phyloP scores from a whole-genome alignment of 768 basidiomycete genomes.

The Cystofilobasidium capitatum region DNA sequence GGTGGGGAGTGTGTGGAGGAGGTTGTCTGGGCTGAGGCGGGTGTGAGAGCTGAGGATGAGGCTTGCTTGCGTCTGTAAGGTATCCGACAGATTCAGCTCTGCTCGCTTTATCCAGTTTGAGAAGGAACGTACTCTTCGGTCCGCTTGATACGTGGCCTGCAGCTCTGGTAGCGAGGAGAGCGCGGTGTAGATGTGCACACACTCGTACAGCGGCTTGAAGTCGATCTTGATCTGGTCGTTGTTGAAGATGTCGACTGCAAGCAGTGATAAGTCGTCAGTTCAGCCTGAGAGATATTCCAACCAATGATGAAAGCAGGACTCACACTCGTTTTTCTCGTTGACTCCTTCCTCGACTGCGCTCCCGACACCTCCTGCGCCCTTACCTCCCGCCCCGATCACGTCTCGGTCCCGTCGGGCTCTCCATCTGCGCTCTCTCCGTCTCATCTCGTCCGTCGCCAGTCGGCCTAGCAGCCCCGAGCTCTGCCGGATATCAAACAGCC shows the following conservation, averaged over 20 bases:
- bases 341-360: slow-evolving; percentile 60
- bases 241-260: slow-evolving; percentile 74
- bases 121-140: slow-evolving; percentile 48
- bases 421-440: slow-evolving; percentile 53
- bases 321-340: slow-evolving; percentile 89
- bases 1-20: slow-evolving; percentile 50
- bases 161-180: slow-evolving; percentile 84
- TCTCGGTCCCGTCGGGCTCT: neutral
- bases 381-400: neutral
- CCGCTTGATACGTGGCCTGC: slow-evolving; percentile 88
- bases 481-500: slow-evolving; percentile 90
- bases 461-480: slow-evolving; percentile 73
- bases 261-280: neutral
- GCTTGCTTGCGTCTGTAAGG: slow-evolving; percentile 79
- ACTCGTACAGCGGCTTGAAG: slow-evolving; percentile 90
- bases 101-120: neutral
- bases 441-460: slow-evolving; percentile 84
- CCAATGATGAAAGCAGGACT: slow-evolving; percentile 36
- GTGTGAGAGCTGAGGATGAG: slow-evolving; percentile 61
- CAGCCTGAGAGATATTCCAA: neutral
- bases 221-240: slow-evolving; percentile 80
- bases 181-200: slow-evolving; percentile 90
- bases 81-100: neutral
- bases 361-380: slow-evolving; percentile 41
- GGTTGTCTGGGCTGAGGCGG: slow-evolving; percentile 30